Conservation (phyloP, 2,329 filamentous ascomycete genomes). For the Alternaria brassicicola region DNA sequence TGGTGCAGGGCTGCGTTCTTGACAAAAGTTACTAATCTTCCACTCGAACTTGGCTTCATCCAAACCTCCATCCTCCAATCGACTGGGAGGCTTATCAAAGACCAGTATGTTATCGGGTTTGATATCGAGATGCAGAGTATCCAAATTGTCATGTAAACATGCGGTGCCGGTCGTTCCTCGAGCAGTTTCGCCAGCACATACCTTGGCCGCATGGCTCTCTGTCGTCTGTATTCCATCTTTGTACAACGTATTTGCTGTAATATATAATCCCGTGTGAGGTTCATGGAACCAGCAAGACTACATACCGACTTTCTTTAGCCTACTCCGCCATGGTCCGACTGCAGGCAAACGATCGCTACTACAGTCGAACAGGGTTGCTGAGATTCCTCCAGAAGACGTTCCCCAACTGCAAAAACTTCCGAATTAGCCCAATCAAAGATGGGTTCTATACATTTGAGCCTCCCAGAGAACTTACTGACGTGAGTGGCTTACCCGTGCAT, state of each 20-base stretch:
- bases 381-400: neutral
- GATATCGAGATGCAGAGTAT: neutral
- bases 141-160: neutral
- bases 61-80: too few species aligned
- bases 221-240: too few species aligned
- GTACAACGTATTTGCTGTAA: neutral
- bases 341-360: neutral
- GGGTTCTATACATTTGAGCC: neutral
- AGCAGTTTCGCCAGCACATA: too few species aligned
- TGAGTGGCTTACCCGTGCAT: neutral
- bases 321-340: neutral
- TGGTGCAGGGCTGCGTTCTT: too few species aligned
- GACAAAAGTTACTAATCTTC: too few species aligned
- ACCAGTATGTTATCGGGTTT: neutral
- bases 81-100: neutral
- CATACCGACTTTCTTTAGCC: neutral
- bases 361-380: neutral
- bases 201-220: too few species aligned
- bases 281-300: too few species aligned
- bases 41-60: too few species aligned
- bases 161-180: neutral
- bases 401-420: neutral
- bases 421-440: neutral
- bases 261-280: too few species aligned
- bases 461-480: neutral